Evolutionary conservation across 2,329 filamentous ascomycete species (phyloP).

Genomic region (Arthroderma sp.): DNA sequence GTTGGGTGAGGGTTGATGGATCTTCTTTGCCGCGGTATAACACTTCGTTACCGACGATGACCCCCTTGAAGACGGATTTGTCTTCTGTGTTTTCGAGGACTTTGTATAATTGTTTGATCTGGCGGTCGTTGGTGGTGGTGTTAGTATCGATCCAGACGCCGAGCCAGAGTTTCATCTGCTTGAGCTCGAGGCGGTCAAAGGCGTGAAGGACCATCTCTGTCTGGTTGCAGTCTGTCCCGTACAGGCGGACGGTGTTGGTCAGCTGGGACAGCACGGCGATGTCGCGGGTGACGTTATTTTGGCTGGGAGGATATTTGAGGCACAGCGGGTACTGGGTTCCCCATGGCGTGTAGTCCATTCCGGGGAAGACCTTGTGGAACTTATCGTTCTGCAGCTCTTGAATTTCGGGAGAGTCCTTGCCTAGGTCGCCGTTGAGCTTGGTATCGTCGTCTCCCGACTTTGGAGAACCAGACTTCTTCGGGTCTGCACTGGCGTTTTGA

Average conservation of each 20-base stretch:
- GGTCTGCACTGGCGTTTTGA: constrained; percentile 24
- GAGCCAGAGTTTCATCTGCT: constrained; percentile 77
- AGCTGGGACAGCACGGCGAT: constrained; percentile 81
- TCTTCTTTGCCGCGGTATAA: constrained; percentile 42
- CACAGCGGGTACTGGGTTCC: constrained; percentile 86
- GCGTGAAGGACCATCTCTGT: constrained; percentile 85
- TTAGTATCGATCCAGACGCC: constrained; percentile 88
- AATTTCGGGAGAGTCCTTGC: constrained; percentile 65
- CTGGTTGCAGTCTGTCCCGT: constrained; percentile 95
- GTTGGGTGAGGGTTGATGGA: constrained; percentile 53
- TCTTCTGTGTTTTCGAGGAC: constrained; percentile 51
- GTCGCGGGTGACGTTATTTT: constrained; percentile 90
- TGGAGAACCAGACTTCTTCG: constrained; percentile 17
- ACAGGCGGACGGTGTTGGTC: constrained; percentile 75
- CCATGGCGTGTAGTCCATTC: constrained; percentile 88
- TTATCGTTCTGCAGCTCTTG: constrained; percentile 65
- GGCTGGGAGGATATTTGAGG: constrained; percentile 61
- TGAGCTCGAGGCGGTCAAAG: constrained; percentile 59
- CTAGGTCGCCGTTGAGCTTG: constrained; percentile 55
- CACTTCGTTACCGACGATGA: constrained; percentile 54
- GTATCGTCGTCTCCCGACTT: constrained; percentile 50
- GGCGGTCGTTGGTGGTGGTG: constrained; percentile 67
- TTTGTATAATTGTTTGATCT: constrained; percentile 71
- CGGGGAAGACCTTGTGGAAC: constrained; percentile 86
- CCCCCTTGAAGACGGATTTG: constrained; percentile 44